Percentiles rank a stretch among this genome's conserved stretches.
phyloP scores from a whole-genome alignment of 78 protist species.

The Dictyostelium citrinum region DNA sequence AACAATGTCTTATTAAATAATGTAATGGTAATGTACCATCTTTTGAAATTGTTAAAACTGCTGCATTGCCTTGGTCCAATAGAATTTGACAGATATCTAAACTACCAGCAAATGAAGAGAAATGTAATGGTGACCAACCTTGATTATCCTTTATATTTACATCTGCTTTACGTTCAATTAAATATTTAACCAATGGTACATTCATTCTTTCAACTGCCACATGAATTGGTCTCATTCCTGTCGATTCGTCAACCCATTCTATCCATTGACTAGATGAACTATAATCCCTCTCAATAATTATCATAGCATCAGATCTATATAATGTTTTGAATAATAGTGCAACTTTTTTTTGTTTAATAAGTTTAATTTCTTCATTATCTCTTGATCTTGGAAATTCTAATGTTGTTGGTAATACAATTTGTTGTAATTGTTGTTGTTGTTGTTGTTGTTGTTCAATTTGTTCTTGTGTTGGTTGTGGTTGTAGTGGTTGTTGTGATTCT shows the following conservation, averaged over 20 bases:
- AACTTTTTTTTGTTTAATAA: constrained; percentile 11
- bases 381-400: neutral
- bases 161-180: constrained; percentile 29
- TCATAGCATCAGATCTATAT: neutral
- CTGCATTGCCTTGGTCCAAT: constrained; percentile 59
- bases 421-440: neutral
- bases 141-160: constrained; percentile 35
- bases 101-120: constrained; percentile 59
- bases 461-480: neutral
- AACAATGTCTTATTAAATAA: constrained; percentile 42
- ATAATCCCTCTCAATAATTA: constrained; percentile 4
- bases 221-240: constrained; percentile 73
- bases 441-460: neutral
- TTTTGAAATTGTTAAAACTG: constrained; percentile 56
- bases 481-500: constrained; percentile 2
- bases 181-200: constrained; percentile 18
- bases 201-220: constrained; percentile 20
- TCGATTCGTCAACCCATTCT: constrained; percentile 49
- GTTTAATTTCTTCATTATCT: neutral
- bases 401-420: neutral
- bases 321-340: constrained; percentile 10
- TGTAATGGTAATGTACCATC: constrained; percentile 72
- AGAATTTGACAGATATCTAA: constrained; percentile 42
- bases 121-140: constrained; percentile 76
- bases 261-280: constrained; percentile 22